Evolutionary conservation across 805 yeast species (phyloP).

Genomic region (Candida broadrunensis): DNA sequence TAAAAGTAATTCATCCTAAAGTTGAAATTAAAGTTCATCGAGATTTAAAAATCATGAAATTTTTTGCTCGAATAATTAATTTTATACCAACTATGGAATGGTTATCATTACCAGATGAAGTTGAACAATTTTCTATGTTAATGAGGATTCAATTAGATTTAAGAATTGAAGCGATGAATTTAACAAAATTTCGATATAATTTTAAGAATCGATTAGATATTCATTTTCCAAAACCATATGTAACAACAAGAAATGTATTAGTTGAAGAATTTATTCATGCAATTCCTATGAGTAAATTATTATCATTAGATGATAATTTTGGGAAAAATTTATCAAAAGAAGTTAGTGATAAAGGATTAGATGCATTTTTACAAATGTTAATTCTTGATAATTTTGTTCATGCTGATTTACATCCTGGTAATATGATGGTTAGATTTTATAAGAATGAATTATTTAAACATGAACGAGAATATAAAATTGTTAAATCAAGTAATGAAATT

Average conservation of each 20-base stretch:
- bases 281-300: slow-evolving; percentile 70
- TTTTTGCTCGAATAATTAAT: slow-evolving; percentile 72
- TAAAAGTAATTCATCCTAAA: slow-evolving; percentile 88
- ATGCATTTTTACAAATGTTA: slow-evolving; percentile 90
- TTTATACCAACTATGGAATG: slow-evolving; percentile 93
- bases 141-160: slow-evolving; percentile 89
- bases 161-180: slow-evolving; percentile 83
- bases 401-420: slow-evolving; percentile 97
- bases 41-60: slow-evolving; percentile 79
- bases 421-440: slow-evolving; percentile 74
- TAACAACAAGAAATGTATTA: slow-evolving; percentile 67
- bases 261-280: slow-evolving; percentile 88
- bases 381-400: slow-evolving; percentile 92
- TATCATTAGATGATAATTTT: slow-evolving; percentile 45
- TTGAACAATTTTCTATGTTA: slow-evolving; percentile 76
- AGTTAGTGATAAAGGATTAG: slow-evolving; percentile 78
- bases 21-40: slow-evolving; percentile 71
- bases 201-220: slow-evolving; percentile 58
- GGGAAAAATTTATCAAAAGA: slow-evolving; percentile 59
- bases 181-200: slow-evolving; percentile 67
- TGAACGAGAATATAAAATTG: slow-evolving; percentile 39
- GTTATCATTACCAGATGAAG: slow-evolving; percentile 94
- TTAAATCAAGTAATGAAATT: slow-evolving; percentile 40
- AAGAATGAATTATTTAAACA: slow-evolving; percentile 45
- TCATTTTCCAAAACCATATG: slow-evolving; percentile 77